A percentile compares a stretch with the other conserved stretches of the same genome.
These are phyloP conservation scores for Brettanomyces custersianus DNA, from an alignment of 805 yeast genomes.

Conservation along the genomic window DNA sequence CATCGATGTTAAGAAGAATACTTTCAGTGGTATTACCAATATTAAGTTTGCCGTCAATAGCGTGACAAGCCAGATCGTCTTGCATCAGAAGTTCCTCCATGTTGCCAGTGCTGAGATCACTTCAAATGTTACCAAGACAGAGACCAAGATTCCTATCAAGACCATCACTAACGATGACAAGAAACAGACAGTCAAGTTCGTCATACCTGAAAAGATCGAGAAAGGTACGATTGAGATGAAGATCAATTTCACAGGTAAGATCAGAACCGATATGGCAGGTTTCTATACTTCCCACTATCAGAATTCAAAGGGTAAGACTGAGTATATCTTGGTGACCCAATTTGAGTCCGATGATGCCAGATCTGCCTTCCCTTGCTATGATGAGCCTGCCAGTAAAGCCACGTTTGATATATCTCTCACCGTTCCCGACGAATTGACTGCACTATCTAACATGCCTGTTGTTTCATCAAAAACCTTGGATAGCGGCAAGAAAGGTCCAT, in stretches of 20 bases:
- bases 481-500: slow-evolving; percentile 15
- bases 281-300: slow-evolving; percentile 40
- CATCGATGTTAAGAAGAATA: slow-evolving; percentile 42
- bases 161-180: slow-evolving; percentile 24
- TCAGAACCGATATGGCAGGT: slow-evolving; percentile 50
- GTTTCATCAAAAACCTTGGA: slow-evolving; percentile 11
- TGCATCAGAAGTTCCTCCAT: slow-evolving; percentile 39
- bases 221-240: slow-evolving; percentile 24
- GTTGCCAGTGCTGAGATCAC: slow-evolving; percentile 19
- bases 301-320: slow-evolving; percentile 22
- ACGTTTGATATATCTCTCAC: slow-evolving; percentile 39
- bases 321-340: slow-evolving; percentile 41
- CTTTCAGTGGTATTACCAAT: slow-evolving; percentile 38
- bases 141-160: slow-evolving; percentile 15
- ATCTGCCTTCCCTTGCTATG: slow-evolving; percentile 50
- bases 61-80: slow-evolving; percentile 34
- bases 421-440: slow-evolving; percentile 25
- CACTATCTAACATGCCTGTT: slow-evolving; percentile 41
- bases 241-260: slow-evolving; percentile 31
- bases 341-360: slow-evolving; percentile 54
- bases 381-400: slow-evolving; percentile 49
- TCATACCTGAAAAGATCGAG: slow-evolving; percentile 27
- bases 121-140: slow-evolving; percentile 17
- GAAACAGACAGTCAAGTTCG: slow-evolving; percentile 55
- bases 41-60: slow-evolving; percentile 38